phyloP scores from a whole-genome alignment of 768 basidiomycete genomes.

The Pleurotus cornucopiae region DNA sequence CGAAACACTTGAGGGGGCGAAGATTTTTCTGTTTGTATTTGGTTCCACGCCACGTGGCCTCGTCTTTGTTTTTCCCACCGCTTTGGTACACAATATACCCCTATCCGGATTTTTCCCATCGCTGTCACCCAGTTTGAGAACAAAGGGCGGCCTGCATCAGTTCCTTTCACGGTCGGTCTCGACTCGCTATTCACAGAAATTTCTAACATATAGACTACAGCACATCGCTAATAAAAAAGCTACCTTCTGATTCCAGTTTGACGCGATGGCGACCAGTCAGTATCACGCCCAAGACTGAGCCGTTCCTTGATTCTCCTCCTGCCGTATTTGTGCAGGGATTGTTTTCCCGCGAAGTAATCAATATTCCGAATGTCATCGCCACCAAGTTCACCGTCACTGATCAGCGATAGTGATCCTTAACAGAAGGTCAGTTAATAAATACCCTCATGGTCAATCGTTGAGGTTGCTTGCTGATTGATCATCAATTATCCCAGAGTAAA shows the following conservation, averaged over 20 bases:
- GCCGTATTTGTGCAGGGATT: not conserved
- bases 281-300: not conserved
- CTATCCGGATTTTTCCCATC: not conserved
- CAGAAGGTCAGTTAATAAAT: too few relatives aligned
- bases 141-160: not conserved
- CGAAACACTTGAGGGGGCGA: not conserved
- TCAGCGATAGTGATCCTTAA: too few relatives aligned
- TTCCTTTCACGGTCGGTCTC: not conserved
- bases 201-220: too few relatives aligned
- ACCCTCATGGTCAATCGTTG: too few relatives aligned
- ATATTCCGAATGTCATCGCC: too few relatives aligned
- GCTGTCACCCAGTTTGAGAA: not conserved
- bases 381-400: too few relatives aligned
- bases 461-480: too few relatives aligned
- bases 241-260: not conserved
- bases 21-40: constrained; percentile 8
- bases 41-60: constrained; percentile 4
- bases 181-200: not conserved
- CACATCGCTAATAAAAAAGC: not conserved
- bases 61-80: not conserved
- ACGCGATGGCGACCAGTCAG: not conserved
- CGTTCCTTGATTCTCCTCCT: not conserved
- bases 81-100: constrained; percentile 4
- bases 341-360: too few relatives aligned
- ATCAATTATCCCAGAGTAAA: too few relatives aligned